Base-by-base conservation (phyloP, 306 rosid genomes). In the Cucurbita maxima region DNA sequence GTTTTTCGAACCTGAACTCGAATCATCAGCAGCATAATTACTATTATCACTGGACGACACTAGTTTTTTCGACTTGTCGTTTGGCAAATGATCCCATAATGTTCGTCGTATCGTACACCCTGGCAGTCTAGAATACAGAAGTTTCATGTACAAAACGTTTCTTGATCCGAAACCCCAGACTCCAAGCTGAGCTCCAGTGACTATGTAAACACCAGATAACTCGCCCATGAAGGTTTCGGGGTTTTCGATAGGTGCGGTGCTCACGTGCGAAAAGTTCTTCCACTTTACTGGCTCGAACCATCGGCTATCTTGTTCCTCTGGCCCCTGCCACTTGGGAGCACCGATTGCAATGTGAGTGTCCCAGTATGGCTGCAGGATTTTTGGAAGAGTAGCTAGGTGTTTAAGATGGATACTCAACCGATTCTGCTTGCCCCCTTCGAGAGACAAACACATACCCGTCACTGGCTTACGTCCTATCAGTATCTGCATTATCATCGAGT, bases 211-310 rank as follows among this genome's bases (percentile, higher is more conserved):
- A 20, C 91, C 87, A 51, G 89, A 85, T 72, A 82, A 81, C 77
- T 87, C 89, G 11, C 87, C 89, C 18, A 85, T 81, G 68, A 85
- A 79, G 77, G 90, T 73, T 80, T 84, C 97, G 0, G 89, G 85
- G 76, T 85, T 90, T 83, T 88, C 96, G 8, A 90, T 83, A 15
- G 95, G 97, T 15, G 95, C 88, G 16, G 97, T 90, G 86, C 95
- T 88, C 75, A 90, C 96, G 58, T 90, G 92, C 14, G 97, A 90
- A 75, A 88, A 88, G 16, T 88, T 90, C 78, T 84, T 90, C 97
- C 97, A 90, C 74, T 90, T 90, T 44, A 90, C 85, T 1, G 95
- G 92, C 76, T 90, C 92, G 10, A 90, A 90, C 97, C 97, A 90
- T 54, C 95, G 82, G 83, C 97, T 90, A 72, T 90, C 97, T 83